These are phyloP conservation scores for Colletotrichum cereale DNA, from an alignment of 2,329 filamentous ascomycete genomes.

Conservation along the genomic window DNA sequence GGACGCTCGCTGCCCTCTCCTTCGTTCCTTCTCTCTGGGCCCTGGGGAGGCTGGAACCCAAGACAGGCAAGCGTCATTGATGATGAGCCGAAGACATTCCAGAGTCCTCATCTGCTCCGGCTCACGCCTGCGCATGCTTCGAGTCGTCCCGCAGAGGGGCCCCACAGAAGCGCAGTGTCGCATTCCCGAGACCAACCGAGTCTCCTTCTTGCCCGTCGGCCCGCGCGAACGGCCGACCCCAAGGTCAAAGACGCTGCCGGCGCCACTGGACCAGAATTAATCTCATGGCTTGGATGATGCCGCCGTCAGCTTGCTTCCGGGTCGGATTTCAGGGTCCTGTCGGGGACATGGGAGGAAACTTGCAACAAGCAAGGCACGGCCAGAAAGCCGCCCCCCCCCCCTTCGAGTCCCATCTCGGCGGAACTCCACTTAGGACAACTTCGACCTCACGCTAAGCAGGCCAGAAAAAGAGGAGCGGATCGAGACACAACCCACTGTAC, in stretches of 20 bases:
- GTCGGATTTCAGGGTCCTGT: slow-evolving; percentile 39
- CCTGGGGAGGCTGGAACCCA: slow-evolving; percentile 7
- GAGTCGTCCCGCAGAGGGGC: not conserved
- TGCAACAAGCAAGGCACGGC: slow-evolving; percentile 36
- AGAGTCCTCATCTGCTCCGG: not conserved
- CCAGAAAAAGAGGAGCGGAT: slow-evolving; percentile 30
- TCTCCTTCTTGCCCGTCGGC: not conserved
- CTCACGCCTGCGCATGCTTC: not conserved
- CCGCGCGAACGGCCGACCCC: not conserved
- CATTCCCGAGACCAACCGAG: not conserved
- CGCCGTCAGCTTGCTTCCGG: slow-evolving; percentile 22
- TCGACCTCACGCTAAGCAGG: slow-evolving; percentile 25
- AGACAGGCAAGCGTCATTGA: slow-evolving; percentile 23
- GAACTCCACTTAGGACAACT: slow-evolving; percentile 31
- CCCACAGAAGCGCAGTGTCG: not conserved
- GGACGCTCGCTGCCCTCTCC: slow-evolving; percentile 4
- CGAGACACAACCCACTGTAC: slow-evolving; percentile 25
- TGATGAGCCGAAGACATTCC: not conserved
- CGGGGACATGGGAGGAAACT: slow-evolving; percentile 34
- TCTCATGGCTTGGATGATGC: slow-evolving; percentile 22
- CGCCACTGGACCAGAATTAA: slow-evolving; percentile 28
- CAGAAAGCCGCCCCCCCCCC: slow-evolving; percentile 29
- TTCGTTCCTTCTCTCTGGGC: not conserved
- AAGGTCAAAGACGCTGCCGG: not conserved
- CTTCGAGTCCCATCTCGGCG: slow-evolving; percentile 31